These are phyloP conservation scores for Fusarium sp. DNA, from an alignment of 2,329 filamentous ascomycete genomes.

Conservation along the genomic window DNA sequence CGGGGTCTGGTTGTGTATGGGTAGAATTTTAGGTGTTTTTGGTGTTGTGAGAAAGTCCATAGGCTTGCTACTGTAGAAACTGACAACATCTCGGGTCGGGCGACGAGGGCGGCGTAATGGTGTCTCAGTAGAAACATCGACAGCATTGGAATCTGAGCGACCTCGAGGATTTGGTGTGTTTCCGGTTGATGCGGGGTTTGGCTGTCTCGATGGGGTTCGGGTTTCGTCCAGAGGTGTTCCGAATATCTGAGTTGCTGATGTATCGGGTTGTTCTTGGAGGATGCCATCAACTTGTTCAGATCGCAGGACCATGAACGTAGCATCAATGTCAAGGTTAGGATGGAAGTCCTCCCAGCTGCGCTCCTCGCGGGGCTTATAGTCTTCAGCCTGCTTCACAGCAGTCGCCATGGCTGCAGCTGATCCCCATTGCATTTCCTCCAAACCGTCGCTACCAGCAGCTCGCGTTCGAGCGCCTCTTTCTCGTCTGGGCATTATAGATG, in stretches of 20 bases:
- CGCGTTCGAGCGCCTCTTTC: slow-evolving; percentile 69
- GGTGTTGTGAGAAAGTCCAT: slow-evolving; percentile 60
- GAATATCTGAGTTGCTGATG: slow-evolving; percentile 50
- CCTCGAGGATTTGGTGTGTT: slow-evolving; percentile 57
- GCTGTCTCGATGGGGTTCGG: slow-evolving; percentile 61
- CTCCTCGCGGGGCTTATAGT: slow-evolving; percentile 97
- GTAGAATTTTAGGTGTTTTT: slow-evolving; percentile 74
- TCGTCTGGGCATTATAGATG: slow-evolving; percentile 64
- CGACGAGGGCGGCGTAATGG: slow-evolving; percentile 56
- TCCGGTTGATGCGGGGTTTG: slow-evolving; percentile 58
- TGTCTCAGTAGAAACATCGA: slow-evolving; percentile 50
- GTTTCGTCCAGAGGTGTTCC: slow-evolving; percentile 55
- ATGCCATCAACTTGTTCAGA: slow-evolving; percentile 88
- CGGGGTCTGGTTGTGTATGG: slow-evolving; percentile 82
- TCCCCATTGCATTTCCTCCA: slow-evolving; percentile 78
- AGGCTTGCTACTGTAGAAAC: slow-evolving; percentile 65
- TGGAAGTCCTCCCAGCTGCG: slow-evolving; percentile 98
- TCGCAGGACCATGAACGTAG: slow-evolving; percentile 80
- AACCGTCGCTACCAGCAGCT: slow-evolving; percentile 63
- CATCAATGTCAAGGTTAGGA: slow-evolving; percentile 91
- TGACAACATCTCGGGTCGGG: slow-evolving; percentile 63
- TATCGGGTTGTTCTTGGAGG: slow-evolving; percentile 55
- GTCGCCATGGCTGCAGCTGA: slow-evolving; percentile 91
- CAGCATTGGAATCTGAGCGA: slow-evolving; percentile 48
- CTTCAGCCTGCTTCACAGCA: slow-evolving; percentile 89